Conservation (phyloP, 2,329 filamentous ascomycete genomes). For the Cordyceps fumosorosea region DNA sequence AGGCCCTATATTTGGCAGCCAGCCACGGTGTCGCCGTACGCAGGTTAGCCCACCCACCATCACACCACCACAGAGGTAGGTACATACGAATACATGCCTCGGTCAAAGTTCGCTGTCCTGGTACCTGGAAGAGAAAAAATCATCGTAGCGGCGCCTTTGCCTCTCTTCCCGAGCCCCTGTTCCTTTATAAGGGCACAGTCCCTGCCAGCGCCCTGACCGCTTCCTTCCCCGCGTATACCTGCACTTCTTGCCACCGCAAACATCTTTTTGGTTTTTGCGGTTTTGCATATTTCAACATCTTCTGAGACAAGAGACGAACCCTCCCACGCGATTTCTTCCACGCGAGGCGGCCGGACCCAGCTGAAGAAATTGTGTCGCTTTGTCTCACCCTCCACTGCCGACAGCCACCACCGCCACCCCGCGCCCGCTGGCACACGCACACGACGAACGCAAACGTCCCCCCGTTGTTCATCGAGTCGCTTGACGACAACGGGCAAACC, state of each 20-base stretch:
- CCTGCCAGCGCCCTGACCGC: too few relatives aligned
- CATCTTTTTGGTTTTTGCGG: too few relatives aligned
- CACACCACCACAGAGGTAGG: not conserved
- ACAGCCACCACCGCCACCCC: not conserved
- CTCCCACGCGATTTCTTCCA: too few relatives aligned
- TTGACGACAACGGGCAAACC: not conserved
- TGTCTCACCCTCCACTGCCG: not conserved
- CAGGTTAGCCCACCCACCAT: not conserved
- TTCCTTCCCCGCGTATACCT: too few relatives aligned
- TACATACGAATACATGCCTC: not conserved
- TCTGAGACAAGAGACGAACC: too few relatives aligned
- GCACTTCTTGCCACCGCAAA: too few relatives aligned
- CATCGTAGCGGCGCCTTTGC: not conserved
- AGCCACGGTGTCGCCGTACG: not conserved
- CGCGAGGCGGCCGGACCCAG: too few relatives aligned
- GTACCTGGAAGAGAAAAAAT: not conserved
- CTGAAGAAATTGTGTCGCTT: not conserved
- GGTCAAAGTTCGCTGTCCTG: not conserved
- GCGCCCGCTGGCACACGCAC: not conserved
- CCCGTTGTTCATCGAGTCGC: not conserved
- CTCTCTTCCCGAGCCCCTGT: not conserved
- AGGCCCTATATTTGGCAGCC: not conserved
- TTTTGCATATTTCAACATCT: too few relatives aligned
- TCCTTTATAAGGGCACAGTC: not conserved
- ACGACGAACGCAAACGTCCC: not conserved